Conservation (phyloP, 2,329 filamentous ascomycete species). For the Domatiomyces globalis region DNA sequence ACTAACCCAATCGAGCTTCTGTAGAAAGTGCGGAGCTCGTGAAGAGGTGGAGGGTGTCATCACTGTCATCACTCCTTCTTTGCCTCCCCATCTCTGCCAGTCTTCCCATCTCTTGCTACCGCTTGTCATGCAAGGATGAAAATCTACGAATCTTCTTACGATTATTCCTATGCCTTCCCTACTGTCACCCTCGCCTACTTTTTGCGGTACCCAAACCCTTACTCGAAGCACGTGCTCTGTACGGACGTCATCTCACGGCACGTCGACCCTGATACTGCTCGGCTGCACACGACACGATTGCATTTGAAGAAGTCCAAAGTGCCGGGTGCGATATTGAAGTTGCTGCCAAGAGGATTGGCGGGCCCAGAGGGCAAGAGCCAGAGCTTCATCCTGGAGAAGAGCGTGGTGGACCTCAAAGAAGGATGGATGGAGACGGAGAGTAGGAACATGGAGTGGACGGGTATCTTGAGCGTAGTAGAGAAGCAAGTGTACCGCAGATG, state of each 20-base stretch:
- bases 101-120: background rate
- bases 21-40: constrained; percentile 3
- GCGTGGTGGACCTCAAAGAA: constrained; percentile 45
- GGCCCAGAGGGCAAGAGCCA: constrained; percentile 45
- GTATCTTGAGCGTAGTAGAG: constrained; percentile 49
- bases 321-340: constrained; percentile 45
- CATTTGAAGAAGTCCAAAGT: constrained; percentile 51
- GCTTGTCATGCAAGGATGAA: constrained; percentile 29
- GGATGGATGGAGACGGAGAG: constrained; percentile 55
- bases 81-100: background rate
- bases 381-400: constrained; percentile 50
- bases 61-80: background rate
- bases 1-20: background rate
- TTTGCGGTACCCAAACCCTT: constrained; percentile 54
- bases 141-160: constrained; percentile 42
- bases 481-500: constrained; percentile 38
- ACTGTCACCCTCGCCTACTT: constrained; percentile 55
- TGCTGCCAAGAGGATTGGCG: constrained; percentile 45
- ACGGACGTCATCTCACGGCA: constrained; percentile 52
- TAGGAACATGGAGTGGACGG: constrained; percentile 52
- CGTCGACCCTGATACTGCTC: constrained; percentile 45
- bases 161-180: constrained; percentile 51
- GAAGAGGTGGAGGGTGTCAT: background rate
- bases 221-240: constrained; percentile 49
- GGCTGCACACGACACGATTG: constrained; percentile 46